phyloP scores from a whole-genome alignment of 2,329 filamentous ascomycete species.

The Aureobasidium sp. region DNA sequence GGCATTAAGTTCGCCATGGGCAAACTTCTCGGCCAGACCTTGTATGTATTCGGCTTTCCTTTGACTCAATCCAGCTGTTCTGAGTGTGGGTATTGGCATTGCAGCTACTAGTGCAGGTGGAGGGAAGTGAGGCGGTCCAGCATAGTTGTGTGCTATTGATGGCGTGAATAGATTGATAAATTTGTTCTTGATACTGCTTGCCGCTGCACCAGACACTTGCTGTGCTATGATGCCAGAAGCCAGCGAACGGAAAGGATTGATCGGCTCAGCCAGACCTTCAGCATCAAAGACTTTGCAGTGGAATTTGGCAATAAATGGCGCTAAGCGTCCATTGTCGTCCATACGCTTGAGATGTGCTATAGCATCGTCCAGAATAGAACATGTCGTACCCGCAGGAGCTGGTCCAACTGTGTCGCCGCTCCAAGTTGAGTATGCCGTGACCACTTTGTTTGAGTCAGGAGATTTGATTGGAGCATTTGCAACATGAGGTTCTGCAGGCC shows the following conservation, averaged over 20 bases:
- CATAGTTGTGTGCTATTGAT: conserved; percentile 25
- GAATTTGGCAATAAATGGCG: conserved; percentile 64
- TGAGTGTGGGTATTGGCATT: conserved; percentile 58
- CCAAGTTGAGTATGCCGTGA: conserved; percentile 42
- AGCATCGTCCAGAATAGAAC: conserved; percentile 67
- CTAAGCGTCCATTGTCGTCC: conserved; percentile 59
- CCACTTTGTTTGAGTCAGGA: conserved; percentile 58
- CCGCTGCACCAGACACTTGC: conserved; percentile 90
- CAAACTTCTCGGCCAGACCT: conserved; percentile 78
- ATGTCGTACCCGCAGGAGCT: conserved; percentile 49
- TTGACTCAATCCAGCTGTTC: conserved; percentile 82
- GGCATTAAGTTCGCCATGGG: conserved; percentile 64
- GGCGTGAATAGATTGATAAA: conserved; percentile 66
- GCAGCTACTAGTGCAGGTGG: conserved; percentile 64
- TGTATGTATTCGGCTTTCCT: conserved; percentile 93
- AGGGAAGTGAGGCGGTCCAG: conserved; percentile 52
- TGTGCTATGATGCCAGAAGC: conserved; percentile 88
- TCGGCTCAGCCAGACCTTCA: conserved; percentile 70
- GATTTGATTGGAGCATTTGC: conserved; percentile 69
- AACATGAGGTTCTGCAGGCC: conserved; percentile 55
- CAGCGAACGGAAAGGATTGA: conserved; percentile 83
- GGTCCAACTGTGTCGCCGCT: conserved; percentile 32
- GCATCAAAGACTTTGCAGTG: conserved; percentile 74
- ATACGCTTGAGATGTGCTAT: conserved; percentile 65
- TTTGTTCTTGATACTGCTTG: conserved; percentile 78